Evolutionary conservation across 2,329 filamentous ascomycete species (phyloP), one percentile per base, ranked within the genome.

Genomic region (Penicillium sp.): DNA sequence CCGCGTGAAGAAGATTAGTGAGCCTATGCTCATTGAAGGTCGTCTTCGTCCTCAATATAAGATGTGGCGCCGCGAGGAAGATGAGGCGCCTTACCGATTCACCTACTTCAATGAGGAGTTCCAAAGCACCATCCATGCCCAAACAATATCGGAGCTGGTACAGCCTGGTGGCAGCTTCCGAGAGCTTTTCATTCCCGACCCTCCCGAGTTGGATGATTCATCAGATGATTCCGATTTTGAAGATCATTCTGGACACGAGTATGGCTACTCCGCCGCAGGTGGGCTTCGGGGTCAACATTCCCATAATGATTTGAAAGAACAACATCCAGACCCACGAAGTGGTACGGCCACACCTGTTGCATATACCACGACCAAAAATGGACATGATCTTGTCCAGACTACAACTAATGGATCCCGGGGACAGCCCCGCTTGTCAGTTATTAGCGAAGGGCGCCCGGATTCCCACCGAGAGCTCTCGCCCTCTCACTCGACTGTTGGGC

Each of bases 61-160:
- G 61, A 83, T 84, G 12, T 99, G 93, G 93, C 93, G 91, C 69
- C 84, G 88, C 32, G 86, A 90, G 46, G 90, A 94, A 58, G 92
- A 96, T 54, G 93, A 97, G 59, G 85, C 88, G 0, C 94, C 94
- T 0, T 97, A 95, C 70, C 84, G 94, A 21, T 99, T 97, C 70
- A 97, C 94, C 0, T 99, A 99, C 72, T 99, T 99, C 80, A 97
- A 97, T 71, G 94, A 97, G 68, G 91, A 96, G 57, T 91, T 97
- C 49, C 88, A 91, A 64, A 95, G 90, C 70, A 99, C 94, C 0
- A 95, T 99, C 55, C 94, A 99, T 72, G 94, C 91, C 54, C 90
- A 96, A 71, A 94, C 89, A 0, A 96, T 99, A 51, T 96, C 91
- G 2, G 94, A 97, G 69, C 81, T 99, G 17, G 83, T 95, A 7